These are phyloP conservation scores for Erucastrum elatum DNA, from an alignment of 345 rosid genomes.

Conservation along the genomic window DNA sequence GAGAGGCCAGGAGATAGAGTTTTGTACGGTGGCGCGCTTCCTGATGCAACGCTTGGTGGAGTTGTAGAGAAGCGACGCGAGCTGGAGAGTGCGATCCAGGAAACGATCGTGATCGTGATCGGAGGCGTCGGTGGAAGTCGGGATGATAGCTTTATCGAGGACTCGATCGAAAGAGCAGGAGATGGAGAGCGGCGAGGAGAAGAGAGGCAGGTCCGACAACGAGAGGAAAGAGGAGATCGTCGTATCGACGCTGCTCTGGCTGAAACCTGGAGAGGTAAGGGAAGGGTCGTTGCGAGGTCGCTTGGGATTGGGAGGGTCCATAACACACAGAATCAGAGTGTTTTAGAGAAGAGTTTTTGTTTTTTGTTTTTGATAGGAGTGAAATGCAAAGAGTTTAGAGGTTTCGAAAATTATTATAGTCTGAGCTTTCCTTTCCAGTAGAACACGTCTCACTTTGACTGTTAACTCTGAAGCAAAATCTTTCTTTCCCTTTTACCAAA, in stretches of 20 bases:
- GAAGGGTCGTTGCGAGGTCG: slow-evolving; percentile 21
- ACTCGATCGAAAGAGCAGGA: slow-evolving; percentile 74
- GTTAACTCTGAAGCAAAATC: too few species aligned
- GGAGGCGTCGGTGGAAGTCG: slow-evolving; percentile 36
- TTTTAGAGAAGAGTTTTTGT: too few species aligned
- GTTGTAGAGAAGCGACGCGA: slow-evolving; percentile 60
- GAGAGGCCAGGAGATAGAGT: slow-evolving; percentile 68
- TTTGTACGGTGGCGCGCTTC: slow-evolving; percentile 69
- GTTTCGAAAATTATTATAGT: too few species aligned
- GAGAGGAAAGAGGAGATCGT: slow-evolving; percentile 37
- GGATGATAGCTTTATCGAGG: slow-evolving; percentile 52
- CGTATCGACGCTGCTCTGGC: slow-evolving; percentile 27
- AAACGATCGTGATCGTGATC: slow-evolving; percentile 50
- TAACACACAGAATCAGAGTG: slow-evolving; percentile 8
- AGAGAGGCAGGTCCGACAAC: slow-evolving; percentile 33
- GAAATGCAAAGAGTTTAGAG: too few species aligned
- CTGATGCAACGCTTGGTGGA: slow-evolving; percentile 65
- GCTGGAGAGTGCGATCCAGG: slow-evolving; percentile 67
- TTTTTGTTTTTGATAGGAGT: too few species aligned
- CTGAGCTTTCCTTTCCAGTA: too few species aligned
- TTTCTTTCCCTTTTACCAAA: too few species aligned
- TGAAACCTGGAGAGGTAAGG: slow-evolving; percentile 10
- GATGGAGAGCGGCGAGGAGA: slow-evolving; percentile 51
- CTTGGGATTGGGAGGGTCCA: slow-evolving; percentile 37
- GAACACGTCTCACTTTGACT: too few species aligned